phyloP scores from a whole-genome alignment of 306 rosid genomes.

The Glycine latifolia region DNA sequence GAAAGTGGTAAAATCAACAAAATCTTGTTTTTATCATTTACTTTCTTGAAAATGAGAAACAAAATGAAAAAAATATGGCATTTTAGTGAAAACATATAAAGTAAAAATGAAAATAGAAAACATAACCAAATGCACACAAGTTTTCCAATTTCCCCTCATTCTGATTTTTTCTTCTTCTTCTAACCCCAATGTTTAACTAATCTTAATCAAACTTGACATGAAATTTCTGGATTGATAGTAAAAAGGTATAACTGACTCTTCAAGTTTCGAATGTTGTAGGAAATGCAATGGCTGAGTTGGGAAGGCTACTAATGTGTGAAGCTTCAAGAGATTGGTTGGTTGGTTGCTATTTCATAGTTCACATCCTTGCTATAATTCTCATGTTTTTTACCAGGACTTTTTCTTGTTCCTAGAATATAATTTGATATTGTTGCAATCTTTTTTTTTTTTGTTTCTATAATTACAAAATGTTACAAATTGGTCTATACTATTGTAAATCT shows the following conservation, averaged over 20 bases:
- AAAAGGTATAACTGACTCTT: constrained; percentile 36
- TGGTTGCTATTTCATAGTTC: constrained; percentile 50
- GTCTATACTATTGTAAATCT: not conserved
- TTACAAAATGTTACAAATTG: constrained; percentile 6
- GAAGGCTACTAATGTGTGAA: constrained; percentile 90
- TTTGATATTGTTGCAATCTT: not conserved
- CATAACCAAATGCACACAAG: not conserved
- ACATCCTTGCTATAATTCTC: constrained; percentile 13
- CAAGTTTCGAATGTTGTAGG: constrained; percentile 53
- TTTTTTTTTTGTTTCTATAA: not conserved
- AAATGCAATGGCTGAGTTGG: constrained; percentile 97
- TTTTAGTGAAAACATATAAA: not conserved
- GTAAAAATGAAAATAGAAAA: not conserved
- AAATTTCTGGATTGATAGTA: constrained; percentile 12
- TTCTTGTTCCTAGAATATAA: constrained; percentile 9
- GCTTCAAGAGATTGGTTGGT: constrained; percentile 99
- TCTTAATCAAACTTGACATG: not conserved
- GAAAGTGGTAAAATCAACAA: not conserved
- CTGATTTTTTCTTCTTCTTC: not conserved
- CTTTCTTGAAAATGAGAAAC: not conserved
- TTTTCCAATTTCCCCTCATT: not conserved
- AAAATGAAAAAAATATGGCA: not conserved
- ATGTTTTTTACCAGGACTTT: constrained; percentile 3
- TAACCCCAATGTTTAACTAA: not conserved
- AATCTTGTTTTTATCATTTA: not conserved